These are phyloP conservation scores for Phialophora tarda DNA, from an alignment of 2,329 filamentous ascomycete genomes.

Conservation along the genomic window DNA sequence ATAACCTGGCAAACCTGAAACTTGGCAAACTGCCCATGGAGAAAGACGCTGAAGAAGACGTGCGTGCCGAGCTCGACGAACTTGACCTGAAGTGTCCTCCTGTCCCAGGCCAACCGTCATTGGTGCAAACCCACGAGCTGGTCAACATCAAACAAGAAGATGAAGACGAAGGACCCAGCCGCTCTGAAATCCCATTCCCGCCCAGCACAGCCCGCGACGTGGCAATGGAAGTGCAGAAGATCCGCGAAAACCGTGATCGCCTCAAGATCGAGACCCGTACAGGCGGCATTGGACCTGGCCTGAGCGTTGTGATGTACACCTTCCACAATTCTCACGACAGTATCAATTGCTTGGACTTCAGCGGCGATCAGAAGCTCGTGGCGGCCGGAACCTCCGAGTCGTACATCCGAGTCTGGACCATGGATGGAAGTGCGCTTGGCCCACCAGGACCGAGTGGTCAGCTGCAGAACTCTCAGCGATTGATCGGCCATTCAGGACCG, in stretches of 20 bases:
- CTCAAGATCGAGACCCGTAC: constrained; percentile 86
- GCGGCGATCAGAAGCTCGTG: constrained; percentile 83
- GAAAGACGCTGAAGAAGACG: constrained; percentile 77
- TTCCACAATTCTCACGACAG: constrained; percentile 96
- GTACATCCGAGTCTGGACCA: constrained; percentile 91
- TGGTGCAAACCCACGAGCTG: constrained; percentile 86
- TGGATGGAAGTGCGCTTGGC: constrained; percentile 81
- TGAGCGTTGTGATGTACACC: constrained; percentile 96
- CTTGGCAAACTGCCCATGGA: constrained; percentile 87
- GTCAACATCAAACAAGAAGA: constrained; percentile 84
- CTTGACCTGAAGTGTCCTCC: constrained; percentile 81
- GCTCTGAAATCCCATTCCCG: constrained; percentile 81
- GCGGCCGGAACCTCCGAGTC: constrained; percentile 91
- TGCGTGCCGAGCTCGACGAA: constrained; percentile 84
- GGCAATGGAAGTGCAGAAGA: constrained; percentile 89
- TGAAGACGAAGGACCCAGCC: constrained; percentile 77
- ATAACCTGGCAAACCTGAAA: constrained; percentile 67
- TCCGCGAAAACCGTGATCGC: constrained; percentile 89
- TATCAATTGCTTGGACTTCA: constrained; percentile 93
- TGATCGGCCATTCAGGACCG: constrained; percentile 87
- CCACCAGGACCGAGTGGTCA: constrained; percentile 67
- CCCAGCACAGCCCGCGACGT: constrained; percentile 89
- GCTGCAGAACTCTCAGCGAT: constrained; percentile 72
- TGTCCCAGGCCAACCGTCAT: constrained; percentile 68
- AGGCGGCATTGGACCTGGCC: constrained; percentile 78